Evolutionary conservation across 1,139 yeast species (phyloP), one percentile per base, ranked within the genome.

Genomic region (Hyphopichia khmerensis): DNA sequence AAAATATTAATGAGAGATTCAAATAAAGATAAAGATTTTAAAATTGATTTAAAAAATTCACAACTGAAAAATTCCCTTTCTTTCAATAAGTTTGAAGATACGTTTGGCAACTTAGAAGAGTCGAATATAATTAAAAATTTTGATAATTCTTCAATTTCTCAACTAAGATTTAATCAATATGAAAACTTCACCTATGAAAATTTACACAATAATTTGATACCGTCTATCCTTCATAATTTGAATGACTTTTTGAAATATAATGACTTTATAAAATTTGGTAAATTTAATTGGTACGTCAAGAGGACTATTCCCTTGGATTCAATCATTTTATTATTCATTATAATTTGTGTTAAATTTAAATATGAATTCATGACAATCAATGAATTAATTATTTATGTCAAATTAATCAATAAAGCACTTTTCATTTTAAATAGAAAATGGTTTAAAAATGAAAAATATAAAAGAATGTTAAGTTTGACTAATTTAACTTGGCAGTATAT

Each of bases 281-380:
- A 67, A 45, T 80, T 67, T 56, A 80, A 80, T 52, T 80, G 85
- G 85, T 80, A 78, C 48, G 71, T 80, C 40, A 75, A 80, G 51
- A 65, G 82, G 41, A 77, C 80, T 5, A 72, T 80, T 40, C 86
- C 86, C 3, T 65, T 80, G 42, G 84, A 80, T 55, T 79, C 82
- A n/a, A 70, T 80, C 10, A 75, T 80, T 19, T 59, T 80, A 43
- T 62, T 80, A 49, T 67, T 78, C 51, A 74, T 79, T 18, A 75
- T 80, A 23, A 66, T 80, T 39, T 69, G 78, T 1, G 75, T 79
- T 7, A 82, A 80, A 53, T 66, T 78, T 53, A 78, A 77, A 51
- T 72, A 67, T 46, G 72, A 70, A 45, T 65, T 65, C 37, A 65
- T 71, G 60, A 62, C 65, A 5, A 53, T 62, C 41, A 64, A 60